phyloP scores from a whole-genome alignment of 345 rosid genomes.

The Linum trigynum region DNA sequence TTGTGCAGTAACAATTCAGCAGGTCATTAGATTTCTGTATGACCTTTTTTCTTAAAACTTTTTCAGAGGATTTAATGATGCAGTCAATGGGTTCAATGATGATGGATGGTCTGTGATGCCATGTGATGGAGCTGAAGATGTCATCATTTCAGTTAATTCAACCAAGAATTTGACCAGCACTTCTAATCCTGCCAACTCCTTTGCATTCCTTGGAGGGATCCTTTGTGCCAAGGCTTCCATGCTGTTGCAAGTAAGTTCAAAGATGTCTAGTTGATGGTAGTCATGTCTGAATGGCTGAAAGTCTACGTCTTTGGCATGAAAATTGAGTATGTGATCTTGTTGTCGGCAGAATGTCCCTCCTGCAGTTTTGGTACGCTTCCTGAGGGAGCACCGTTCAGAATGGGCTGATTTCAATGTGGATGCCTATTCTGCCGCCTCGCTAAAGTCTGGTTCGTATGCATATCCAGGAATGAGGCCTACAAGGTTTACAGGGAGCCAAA shows the following conservation, averaged over 20 bases:
- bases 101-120: conserved; percentile 88
- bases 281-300: not conserved
- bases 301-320: not conserved
- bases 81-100: conserved; percentile 83
- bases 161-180: conserved; percentile 47
- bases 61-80: conserved; percentile 86
- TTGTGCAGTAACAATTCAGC: too few relatives aligned
- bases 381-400: conserved; percentile 94
- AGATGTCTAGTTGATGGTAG: not conserved
- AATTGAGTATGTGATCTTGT: conserved; percentile 4
- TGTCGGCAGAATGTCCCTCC: conserved; percentile 78
- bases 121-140: conserved; percentile 88
- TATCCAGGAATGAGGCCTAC: conserved; percentile 92
- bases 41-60: conserved; percentile 1
- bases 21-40: not conserved
- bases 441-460: conserved; percentile 71
- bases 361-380: conserved; percentile 83
- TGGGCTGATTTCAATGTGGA: conserved; percentile 99
- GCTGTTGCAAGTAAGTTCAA: conserved; percentile 71
- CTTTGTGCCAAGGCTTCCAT: conserved; percentile 99
- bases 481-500: conserved; percentile 89
- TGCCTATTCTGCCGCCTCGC: conserved; percentile 84
- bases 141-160: conserved; percentile 69
- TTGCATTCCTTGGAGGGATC: conserved; percentile 74
- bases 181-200: conserved; percentile 42